A percentile compares a stretch with the other conserved stretches of the same genome.
Conservation (phyloP, 495 filamentous ascomycete species). For the Rhypophila decipiens region DNA sequence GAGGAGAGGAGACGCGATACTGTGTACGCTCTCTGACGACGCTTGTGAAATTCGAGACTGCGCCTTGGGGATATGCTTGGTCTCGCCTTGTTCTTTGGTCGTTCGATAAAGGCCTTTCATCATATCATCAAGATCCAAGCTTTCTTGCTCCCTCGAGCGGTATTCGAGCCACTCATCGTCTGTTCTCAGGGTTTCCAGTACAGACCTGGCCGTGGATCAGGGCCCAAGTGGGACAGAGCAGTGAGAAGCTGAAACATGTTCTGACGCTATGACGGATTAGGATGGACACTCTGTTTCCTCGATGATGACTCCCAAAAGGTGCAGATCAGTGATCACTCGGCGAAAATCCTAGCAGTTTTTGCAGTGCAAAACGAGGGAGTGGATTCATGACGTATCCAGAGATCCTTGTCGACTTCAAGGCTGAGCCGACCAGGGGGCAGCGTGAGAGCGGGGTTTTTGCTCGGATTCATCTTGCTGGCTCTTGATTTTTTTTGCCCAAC, state of each 20-base stretch:
- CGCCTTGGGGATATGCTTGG: no score
- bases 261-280: not conserved
- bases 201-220: not conserved
- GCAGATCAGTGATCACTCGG: not conserved
- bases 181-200: not conserved
- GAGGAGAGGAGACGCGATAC: no score
- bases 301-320: not conserved
- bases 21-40: no score
- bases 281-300: not conserved
- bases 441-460: not conserved
- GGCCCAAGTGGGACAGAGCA: not conserved
- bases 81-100: no score
- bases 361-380: no score
- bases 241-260: not conserved
- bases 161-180: not conserved
- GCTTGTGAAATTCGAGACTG: no score
- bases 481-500: no score
- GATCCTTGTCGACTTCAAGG: not conserved
- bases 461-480: no score
- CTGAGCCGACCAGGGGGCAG: no score
- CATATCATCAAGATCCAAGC: no score
- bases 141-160: no score
- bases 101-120: no score
- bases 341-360: not conserved
- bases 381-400: not conserved